Evolutionary conservation across 441 rosid species (phyloP).

Genomic region (Pelargonium hybrid): DNA sequence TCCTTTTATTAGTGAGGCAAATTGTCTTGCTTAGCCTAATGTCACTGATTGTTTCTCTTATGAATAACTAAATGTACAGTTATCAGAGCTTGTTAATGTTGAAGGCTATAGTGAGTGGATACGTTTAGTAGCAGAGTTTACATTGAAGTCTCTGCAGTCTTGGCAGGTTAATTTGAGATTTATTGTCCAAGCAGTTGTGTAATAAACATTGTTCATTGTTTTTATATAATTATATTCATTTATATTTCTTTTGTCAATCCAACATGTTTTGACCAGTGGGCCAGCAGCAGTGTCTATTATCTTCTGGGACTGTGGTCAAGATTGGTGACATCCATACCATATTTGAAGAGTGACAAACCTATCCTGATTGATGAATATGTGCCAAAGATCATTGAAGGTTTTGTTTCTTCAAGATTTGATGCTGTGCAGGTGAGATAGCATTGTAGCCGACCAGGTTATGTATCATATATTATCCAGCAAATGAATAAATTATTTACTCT

Average conservation of each 20-base stretch:
- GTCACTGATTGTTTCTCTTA: conserved; percentile 11
- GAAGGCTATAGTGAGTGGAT: conserved; percentile 99
- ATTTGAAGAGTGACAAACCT: conserved; percentile 91
- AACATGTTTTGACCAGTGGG: conserved; percentile 55
- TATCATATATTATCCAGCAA: conserved; percentile 1
- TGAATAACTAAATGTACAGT: conserved; percentile 39
- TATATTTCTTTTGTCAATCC: not conserved
- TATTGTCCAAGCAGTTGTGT: not conserved
- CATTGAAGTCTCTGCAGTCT: conserved; percentile 87
- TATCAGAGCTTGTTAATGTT: conserved; percentile 95
- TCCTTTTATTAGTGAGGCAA: not conserved
- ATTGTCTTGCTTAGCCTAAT: not conserved
- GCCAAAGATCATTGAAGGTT: conserved; percentile 93
- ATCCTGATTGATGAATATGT: conserved; percentile 93
- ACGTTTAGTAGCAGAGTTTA: conserved; percentile 88
- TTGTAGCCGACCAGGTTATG: not conserved
- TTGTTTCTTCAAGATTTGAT: conserved; percentile 84
- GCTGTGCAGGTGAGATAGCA: conserved; percentile 61
- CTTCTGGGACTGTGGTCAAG: conserved; percentile 97
- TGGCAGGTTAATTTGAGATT: conserved; percentile 69
- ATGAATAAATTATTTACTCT: conserved; percentile 6
- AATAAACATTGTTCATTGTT: not conserved
- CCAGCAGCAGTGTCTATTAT: conserved; percentile 95
- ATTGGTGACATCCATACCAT: conserved; percentile 85
- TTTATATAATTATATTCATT: not conserved